phyloP scores from a whole-genome alignment of 768 basidiomycete species.

The Boletellus sp. region DNA sequence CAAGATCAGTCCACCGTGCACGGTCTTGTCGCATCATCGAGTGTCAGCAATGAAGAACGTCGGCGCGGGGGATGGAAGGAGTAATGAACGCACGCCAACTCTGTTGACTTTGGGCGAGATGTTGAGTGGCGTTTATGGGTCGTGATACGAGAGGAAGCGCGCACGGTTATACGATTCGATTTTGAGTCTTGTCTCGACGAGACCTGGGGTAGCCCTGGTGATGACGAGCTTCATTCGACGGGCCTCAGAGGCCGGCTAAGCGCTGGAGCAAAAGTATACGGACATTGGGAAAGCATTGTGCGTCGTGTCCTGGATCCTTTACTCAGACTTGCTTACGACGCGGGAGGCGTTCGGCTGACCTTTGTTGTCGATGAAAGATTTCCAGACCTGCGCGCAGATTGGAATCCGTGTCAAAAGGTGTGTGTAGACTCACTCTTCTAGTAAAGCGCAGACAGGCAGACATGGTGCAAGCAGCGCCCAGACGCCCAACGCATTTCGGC shows the following conservation, averaged over 20 bases:
- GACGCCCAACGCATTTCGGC: neutral
- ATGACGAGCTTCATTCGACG: constrained; percentile 53
- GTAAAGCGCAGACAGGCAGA: constrained; percentile 72
- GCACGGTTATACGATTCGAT: constrained; percentile 73
- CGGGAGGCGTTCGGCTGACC: constrained; percentile 38
- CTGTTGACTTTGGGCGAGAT: constrained; percentile 57
- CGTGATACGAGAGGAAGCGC: constrained; percentile 18
- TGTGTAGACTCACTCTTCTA: constrained; percentile 42
- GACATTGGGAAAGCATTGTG: constrained; percentile 77
- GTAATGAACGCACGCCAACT: constrained; percentile 57
- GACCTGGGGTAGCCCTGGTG: constrained; percentile 65
- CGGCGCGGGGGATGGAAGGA: neutral
- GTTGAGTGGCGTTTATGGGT: neutral
- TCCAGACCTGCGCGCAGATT: constrained; percentile 55
- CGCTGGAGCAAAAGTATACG: constrained; percentile 13
- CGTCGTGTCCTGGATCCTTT: constrained; percentile 62
- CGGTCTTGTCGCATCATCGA: constrained; percentile 35
- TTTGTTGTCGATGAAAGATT: constrained; percentile 71
- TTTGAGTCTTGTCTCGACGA: constrained; percentile 63
- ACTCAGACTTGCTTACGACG: neutral
- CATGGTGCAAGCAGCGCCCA: constrained; percentile 33
- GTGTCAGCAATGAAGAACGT: neutral
- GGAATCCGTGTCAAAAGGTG: constrained; percentile 1
- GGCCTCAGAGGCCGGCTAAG: neutral
- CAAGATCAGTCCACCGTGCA: constrained; percentile 78